Evolutionary conservation across 768 basidiomycete genomes (phyloP), one percentile per base, ranked within the genome.

Genomic region (Mycena capillaripes): DNA sequence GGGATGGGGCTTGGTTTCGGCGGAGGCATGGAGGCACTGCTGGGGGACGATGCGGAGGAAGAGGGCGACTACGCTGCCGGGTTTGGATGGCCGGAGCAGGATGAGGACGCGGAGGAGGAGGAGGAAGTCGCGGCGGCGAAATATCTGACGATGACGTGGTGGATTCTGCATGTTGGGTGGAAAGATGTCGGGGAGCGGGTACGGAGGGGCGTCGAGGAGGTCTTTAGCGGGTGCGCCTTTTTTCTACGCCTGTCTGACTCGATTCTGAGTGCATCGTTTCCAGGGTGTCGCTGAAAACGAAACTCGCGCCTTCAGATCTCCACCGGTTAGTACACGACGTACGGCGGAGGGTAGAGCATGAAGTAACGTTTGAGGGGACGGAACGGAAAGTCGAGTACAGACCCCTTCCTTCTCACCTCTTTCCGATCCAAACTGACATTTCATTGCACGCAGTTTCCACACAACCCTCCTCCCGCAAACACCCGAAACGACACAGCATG

Each of bases 91-190:
- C 56, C 38, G 29, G 64, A 64, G 19, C 70, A 68, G 23, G 67
- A 84, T 25, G 63, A 77, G 25, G 82, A 92, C 9, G 84, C 80
- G 38, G 92, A 93, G 40, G 93, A 93, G 64, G 89, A 91, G 7
- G 96, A 97, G 80, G 85, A 74, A 21, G 56, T 71, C 14, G 73
- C 73, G 19, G 46, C 73, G 42, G 73, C 89, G 70, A 90, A 91
- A 78, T 98, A 91, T 78, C 83, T 98, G 59, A 95, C 94, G 0
- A 88, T 97, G 76, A 94, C 92, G 44, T 98, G 96, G 96, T 97
- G 96, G 96, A 85, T 97, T 12, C 77, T 97, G 66, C 92, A 98
- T 78, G 93, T 96, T 4, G 96, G 97, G 0, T 97, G 97, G 96
- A 94, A 92, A 75, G 92, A 93, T 69, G 87, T 98, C 0, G 91